Base-by-base conservation (phyloP, 2,329 filamentous ascomycete genomes). In the Aspergillus costaricaensis region DNA sequence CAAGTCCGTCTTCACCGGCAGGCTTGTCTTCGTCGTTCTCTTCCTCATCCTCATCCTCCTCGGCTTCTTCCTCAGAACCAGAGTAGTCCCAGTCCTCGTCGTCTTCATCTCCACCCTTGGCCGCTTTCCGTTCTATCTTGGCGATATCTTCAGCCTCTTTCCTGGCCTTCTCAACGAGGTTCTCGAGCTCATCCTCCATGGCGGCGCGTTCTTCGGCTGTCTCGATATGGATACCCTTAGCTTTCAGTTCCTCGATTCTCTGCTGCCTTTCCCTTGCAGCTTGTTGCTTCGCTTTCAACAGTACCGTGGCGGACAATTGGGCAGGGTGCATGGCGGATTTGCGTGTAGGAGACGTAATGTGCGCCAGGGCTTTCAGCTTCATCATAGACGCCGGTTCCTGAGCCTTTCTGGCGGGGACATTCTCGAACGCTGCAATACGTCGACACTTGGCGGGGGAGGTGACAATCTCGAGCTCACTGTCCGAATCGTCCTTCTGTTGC, bases 151-250 rank as follows among this genome's bases (percentile, higher is more conserved):
- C 85, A 2, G 89, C 93, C 72, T 98, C 91, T 62, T 87, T 83
- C 59, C 92, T 85, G 19, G 93, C 94, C 69, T 89, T 92, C 51
- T 94, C 89, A 25, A 98, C 86, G 62, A 98, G 85, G 70, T 97
- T 90, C 68, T 98, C 95, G 12, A 96, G 87, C 61, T 93, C 87
- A 59, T 90, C 87, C 74, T 92, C 86, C 72, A 96, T 90, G 36
- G 86, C 86, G 71, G 93, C 90, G 19, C 91, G 87, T 74, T 99
- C 93, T 75, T 97, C 94, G 2, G 88, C 86, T 0, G 91, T 96
- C 74, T 93, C 89, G 17, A 98, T 82, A 23, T 89, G 80, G 25
- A 97, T 84, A 7, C 95, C 95, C 75, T 90, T 92, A 10, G 89
- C 88, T 69, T 86, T 87, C 43, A 99, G 83, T 67, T 88, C 84